Conservation (phyloP, 2,329 filamentous ascomycete species). For the Pseudogymnoascus sp. region DNA sequence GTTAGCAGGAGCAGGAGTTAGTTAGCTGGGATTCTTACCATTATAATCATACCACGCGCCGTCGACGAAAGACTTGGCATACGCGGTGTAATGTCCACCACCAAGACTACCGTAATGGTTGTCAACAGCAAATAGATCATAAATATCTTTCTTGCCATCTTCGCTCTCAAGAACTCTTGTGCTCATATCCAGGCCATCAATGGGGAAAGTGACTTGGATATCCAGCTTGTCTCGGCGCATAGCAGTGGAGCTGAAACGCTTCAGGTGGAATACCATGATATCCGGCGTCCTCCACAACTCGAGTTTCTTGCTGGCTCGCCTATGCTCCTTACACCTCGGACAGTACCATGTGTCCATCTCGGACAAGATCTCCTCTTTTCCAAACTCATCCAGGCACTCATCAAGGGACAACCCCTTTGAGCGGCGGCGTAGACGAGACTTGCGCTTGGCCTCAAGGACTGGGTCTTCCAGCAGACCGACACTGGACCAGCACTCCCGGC, state of each 20-base stretch:
- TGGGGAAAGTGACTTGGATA: slow-evolving; percentile 81
- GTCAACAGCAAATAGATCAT: slow-evolving; percentile 92
- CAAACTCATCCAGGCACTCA: slow-evolving; percentile 90
- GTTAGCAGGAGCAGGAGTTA: slow-evolving; percentile 34
- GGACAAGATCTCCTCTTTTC: slow-evolving; percentile 86
- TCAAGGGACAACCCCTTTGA: slow-evolving; percentile 76
- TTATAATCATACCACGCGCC: slow-evolving; percentile 94
- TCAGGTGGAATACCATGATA: slow-evolving; percentile 89
- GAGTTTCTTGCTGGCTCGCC: slow-evolving; percentile 89
- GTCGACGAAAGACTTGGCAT: slow-evolving; percentile 86
- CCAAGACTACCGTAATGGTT: slow-evolving; percentile 91
- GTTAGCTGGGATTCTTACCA: slow-evolving; percentile 50
- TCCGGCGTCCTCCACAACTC: slow-evolving; percentile 96
- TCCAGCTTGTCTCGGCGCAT: slow-evolving; percentile 86
- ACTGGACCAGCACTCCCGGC: slow-evolving; percentile 49
- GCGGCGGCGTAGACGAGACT: slow-evolving; percentile 55
- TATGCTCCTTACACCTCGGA: slow-evolving; percentile 87
- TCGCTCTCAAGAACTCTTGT: slow-evolving; percentile 72
- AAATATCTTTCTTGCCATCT: slow-evolving; percentile 73
- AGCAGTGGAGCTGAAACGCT: slow-evolving; percentile 83
- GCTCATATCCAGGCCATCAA: slow-evolving; percentile 77
- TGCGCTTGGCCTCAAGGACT: slow-evolving; percentile 57
- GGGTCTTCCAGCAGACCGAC: slow-evolving; percentile 47
- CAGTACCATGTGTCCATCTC: slow-evolving; percentile 98
- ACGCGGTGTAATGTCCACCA: slow-evolving; percentile 93